Conservation (phyloP, 2,329 filamentous ascomycete genomes). For the Talaromyces marneffei region DNA sequence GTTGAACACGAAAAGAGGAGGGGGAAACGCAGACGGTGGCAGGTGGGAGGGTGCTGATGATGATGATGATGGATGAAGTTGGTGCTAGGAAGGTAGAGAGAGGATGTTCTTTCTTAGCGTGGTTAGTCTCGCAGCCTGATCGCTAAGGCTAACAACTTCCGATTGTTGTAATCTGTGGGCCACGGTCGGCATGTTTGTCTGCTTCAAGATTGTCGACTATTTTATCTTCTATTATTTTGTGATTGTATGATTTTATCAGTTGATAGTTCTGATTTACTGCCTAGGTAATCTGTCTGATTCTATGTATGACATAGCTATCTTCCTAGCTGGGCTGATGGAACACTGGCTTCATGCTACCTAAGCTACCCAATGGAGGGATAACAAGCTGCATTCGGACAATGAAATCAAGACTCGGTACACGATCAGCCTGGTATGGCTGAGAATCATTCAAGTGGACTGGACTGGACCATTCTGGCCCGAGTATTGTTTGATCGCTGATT, state of each 20-base stretch:
- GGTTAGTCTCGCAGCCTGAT: constrained; percentile 1
- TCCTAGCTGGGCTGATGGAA: not conserved
- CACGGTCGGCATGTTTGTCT: not conserved
- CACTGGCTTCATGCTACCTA: not conserved
- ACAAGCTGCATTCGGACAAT: constrained; percentile 8
- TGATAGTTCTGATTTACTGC: not conserved
- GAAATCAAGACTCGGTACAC: not conserved
- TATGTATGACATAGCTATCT: not conserved
- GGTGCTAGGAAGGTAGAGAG: not conserved
- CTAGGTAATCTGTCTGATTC: not conserved
- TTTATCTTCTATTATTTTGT: not conserved
- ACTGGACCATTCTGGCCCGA: not conserved
- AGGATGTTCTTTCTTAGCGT: constrained; percentile 10
- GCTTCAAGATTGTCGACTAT: not conserved
- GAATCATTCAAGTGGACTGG: not conserved
- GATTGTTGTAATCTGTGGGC: too few relatives aligned
- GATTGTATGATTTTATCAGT: too few relatives aligned
- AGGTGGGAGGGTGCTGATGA: not conserved
- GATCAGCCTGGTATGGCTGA: not conserved
- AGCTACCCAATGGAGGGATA: not conserved
- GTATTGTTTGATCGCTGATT: not conserved
- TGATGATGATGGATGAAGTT: constrained; percentile 18
- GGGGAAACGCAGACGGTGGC: constrained; percentile 12
- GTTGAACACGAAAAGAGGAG: constrained; percentile 12
- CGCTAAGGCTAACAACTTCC: not conserved